These are phyloP conservation scores for Citrus trifoliata DNA, from an alignment of 345 rosid species.

Conservation along the genomic window DNA sequence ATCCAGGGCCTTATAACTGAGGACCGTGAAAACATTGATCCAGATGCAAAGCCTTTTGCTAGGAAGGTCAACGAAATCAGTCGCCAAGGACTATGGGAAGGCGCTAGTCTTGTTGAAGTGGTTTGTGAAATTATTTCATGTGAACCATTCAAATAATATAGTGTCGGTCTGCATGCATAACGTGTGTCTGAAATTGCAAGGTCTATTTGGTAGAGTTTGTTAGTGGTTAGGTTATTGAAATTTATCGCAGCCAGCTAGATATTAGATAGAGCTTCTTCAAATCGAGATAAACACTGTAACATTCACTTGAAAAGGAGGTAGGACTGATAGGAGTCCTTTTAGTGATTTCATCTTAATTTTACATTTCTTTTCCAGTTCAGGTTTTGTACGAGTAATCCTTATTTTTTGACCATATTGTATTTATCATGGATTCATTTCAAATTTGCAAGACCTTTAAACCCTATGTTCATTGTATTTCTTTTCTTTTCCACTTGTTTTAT, in stretches of 20 bases:
- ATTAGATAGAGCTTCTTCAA: not conserved
- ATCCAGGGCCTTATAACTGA: constrained; percentile 88
- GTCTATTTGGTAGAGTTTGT: not conserved
- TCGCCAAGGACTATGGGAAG: constrained; percentile 91
- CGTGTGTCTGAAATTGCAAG: not conserved
- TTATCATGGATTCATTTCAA: not conserved
- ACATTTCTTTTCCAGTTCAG: too few species aligned
- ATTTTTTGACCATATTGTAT: not conserved
- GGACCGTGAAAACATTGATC: constrained; percentile 70
- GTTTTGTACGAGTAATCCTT: not conserved
- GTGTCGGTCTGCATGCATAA: too few species aligned
- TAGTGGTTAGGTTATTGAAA: not conserved
- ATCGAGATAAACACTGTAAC: not conserved
- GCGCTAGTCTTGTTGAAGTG: constrained; percentile 89
- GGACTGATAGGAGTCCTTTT: not conserved
- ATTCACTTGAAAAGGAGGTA: not conserved
- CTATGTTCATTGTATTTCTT: not conserved
- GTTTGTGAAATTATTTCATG: constrained; percentile 37
- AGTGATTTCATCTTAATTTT: not conserved
- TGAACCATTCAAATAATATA: not conserved
- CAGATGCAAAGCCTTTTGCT: constrained; percentile 83
- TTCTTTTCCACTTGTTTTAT: not conserved
- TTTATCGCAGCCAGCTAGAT: not conserved
- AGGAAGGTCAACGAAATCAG: constrained; percentile 67
- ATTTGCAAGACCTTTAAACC: not conserved